Conservation (phyloP, 345 rosid species). For the Lepidium didymum region DNA sequence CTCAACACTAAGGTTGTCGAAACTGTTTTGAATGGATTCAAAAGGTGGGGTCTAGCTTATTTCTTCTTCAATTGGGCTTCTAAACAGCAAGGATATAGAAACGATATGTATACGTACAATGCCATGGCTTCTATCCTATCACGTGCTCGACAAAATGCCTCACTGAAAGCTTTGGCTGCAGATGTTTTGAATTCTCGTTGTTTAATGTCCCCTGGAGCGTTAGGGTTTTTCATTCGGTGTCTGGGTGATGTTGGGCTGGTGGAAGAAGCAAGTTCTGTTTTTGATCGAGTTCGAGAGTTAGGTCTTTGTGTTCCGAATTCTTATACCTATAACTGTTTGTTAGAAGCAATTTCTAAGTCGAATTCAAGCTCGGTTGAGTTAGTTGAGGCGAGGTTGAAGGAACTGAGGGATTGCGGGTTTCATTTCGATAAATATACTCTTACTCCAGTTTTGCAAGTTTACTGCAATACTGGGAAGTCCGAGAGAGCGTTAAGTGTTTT, state of each 20-base stretch:
- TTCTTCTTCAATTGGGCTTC: slow-evolving; percentile 68
- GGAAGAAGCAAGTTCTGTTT: slow-evolving; percentile 57
- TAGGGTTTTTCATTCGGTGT: slow-evolving; percentile 75
- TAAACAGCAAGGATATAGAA: slow-evolving; percentile 48
- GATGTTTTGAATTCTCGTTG: slow-evolving; percentile 49
- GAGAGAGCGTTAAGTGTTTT: slow-evolving; percentile 54
- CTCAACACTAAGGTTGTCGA: slow-evolving; percentile 62
- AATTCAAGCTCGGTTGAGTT: slow-evolving; percentile 34
- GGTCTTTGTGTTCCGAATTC: slow-evolving; percentile 64
- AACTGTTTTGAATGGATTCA: slow-evolving; percentile 43
- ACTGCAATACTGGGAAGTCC: slow-evolving; percentile 48
- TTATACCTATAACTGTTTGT: slow-evolving; percentile 72
- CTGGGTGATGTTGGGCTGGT: slow-evolving; percentile 59
- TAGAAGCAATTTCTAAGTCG: slow-evolving; percentile 62
- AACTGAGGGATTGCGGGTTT: slow-evolving; percentile 58
- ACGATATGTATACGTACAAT: slow-evolving; percentile 63
- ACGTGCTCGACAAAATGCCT: slow-evolving; percentile 88
- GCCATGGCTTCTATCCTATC: slow-evolving; percentile 85
- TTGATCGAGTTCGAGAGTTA: slow-evolving; percentile 46
- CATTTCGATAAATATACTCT: slow-evolving; percentile 54
- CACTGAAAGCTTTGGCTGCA: slow-evolving; percentile 40
- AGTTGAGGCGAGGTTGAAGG: slow-evolving; percentile 56
- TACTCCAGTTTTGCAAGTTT: slow-evolving; percentile 67
- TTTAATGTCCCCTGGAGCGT: slow-evolving; percentile 64
- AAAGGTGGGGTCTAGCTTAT: slow-evolving; percentile 50